A percentile compares a stretch with the other conserved stretches of the same genome.
These are phyloP conservation scores for Diospyros lotus DNA, from an alignment of 148 eudicot genomes.

Conservation along the genomic window DNA sequence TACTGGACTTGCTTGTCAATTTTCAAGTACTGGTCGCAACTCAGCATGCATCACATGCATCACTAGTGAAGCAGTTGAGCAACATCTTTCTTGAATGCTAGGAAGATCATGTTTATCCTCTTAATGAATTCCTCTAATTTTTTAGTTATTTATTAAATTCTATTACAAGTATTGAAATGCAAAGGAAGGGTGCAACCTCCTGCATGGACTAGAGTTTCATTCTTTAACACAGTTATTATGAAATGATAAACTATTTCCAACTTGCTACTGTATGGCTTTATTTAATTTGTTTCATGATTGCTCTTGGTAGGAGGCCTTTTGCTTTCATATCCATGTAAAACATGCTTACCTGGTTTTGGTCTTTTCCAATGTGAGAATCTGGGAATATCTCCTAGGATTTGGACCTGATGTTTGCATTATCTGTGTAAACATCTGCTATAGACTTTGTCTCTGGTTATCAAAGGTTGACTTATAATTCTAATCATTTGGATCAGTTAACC, in stretches of 20 bases:
- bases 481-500: not conserved
- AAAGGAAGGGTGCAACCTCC: no score
- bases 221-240: not conserved
- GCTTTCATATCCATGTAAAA: not conserved
- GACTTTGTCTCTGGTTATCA: not conserved
- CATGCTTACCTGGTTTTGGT: not conserved
- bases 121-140: not conserved
- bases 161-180: no score
- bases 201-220: no score
- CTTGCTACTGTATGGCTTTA: not conserved
- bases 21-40: not conserved
- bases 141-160: no score
- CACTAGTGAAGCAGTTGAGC: not conserved
- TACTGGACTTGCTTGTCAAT: not conserved
- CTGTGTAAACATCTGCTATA: not conserved
- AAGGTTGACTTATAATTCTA: not conserved
- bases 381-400: not conserved
- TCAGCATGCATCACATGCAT: slow-evolving; percentile 2
- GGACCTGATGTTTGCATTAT: not conserved
- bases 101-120: not conserved
- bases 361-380: not conserved
- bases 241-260: not conserved
- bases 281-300: not conserved
- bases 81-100: not conserved
- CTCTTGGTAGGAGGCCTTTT: not conserved